Base-by-base conservation (phyloP, 768 basidiomycete genomes). In the Daedaleopsis sinensis region DNA sequence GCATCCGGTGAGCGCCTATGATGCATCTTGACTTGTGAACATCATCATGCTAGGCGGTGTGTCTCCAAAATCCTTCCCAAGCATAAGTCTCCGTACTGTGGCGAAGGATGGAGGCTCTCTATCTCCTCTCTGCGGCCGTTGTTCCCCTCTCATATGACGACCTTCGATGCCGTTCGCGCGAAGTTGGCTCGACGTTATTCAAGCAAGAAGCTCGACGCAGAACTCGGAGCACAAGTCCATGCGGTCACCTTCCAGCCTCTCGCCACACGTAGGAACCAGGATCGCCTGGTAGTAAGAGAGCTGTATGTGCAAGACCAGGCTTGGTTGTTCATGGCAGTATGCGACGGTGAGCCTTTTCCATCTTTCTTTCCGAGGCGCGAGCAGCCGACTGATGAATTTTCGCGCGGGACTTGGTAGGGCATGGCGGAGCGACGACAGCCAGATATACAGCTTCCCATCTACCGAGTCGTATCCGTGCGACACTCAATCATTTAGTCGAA, bases 211-310 rank as follows among this genome's bases (percentile, higher is more conserved):
- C 38, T 44, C 39, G 32, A 37, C 21, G 10, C 27, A 18, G 36
- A 42, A 16, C 54, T 9, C 15, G 54, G 42, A 1, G 54, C 27
- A 9, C 23, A 35, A 15, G 32, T 57, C 23, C 49, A 61, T n/a
- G 37, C 35, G 13, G 55, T 53, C 15, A 56, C 50, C 35, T 61
- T 61, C 23, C 49, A 61, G 21, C 60, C 60, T 2, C 60, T 37
- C 6, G 43, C n/a, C 15, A 18, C 6, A 2, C 27, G 32, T 7
- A 7, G 5, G 1, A 61, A 61, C 51, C 16, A 57, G 21, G 60
- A 61, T 39, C 55, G 60, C 6, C n/a, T 57, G 9, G 60, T 61
- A 6, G 37, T 47, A 19, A 27, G 55, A 16, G 21, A 47, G 37
- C 27, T 50, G 23, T 16, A 27, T 15, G 50, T 61, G 2, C 35